Percentiles rank a stretch among this genome's conserved stretches.
These are phyloP conservation scores for Clonostachys sp. DNA, from an alignment of 2,329 filamentous ascomycete species.

Conservation along the genomic window DNA sequence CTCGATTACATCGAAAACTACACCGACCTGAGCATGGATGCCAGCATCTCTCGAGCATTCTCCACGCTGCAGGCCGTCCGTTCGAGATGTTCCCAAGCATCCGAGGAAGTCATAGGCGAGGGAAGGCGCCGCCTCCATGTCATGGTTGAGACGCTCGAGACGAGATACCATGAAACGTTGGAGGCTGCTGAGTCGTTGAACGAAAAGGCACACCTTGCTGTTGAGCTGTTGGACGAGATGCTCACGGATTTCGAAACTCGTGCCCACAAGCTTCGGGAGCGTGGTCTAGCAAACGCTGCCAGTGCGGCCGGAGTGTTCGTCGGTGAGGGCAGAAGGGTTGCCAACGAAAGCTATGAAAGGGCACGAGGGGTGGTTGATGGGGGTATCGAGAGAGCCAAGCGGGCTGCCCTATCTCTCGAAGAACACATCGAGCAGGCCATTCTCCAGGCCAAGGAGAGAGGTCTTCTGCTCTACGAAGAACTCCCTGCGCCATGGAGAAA, in stretches of 20 bases:
- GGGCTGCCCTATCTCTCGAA: conserved; percentile 77
- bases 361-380: conserved; percentile 76
- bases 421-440: conserved; percentile 82
- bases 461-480: conserved; percentile 84
- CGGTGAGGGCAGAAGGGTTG: conserved; percentile 72
- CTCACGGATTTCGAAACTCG: conserved; percentile 80
- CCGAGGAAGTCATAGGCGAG: conserved; percentile 83
- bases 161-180: conserved; percentile 80
- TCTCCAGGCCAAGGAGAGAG: conserved; percentile 67
- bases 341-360: conserved; percentile 73
- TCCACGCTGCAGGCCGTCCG: conserved; percentile 81
- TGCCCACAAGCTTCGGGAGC: conserved; percentile 74
- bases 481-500: conserved; percentile 88
- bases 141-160: conserved; percentile 88
- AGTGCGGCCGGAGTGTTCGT: conserved; percentile 69
- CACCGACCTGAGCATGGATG: conserved; percentile 77
- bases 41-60: conserved; percentile 80
- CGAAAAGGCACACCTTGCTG: conserved; percentile 84
- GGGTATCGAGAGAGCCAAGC: conserved; percentile 75
- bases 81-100: conserved; percentile 82
- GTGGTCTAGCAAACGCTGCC: conserved; percentile 62
- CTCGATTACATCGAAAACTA: conserved; percentile 88
- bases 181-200: conserved; percentile 81
- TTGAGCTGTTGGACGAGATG: conserved; percentile 81
- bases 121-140: conserved; percentile 80